These are phyloP conservation scores for Ceratocystis albifundus DNA, from an alignment of 2,329 filamentous ascomycete genomes.

Conservation along the genomic window DNA sequence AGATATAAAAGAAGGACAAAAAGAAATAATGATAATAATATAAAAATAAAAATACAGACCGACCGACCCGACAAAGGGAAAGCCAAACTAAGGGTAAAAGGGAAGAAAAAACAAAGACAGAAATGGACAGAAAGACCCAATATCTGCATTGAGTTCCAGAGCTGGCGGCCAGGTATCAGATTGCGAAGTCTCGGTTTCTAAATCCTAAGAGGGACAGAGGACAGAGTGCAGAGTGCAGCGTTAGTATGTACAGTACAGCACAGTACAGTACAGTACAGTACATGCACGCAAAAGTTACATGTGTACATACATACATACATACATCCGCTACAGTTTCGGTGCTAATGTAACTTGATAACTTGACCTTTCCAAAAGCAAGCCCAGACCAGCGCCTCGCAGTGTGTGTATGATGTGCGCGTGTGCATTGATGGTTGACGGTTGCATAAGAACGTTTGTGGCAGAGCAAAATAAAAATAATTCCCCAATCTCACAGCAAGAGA, in stretches of 20 bases:
- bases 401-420: background rate
- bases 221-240: no score
- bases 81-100: no score
- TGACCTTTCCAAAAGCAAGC: no score
- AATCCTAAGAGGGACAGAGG: background rate
- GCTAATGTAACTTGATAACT: no score
- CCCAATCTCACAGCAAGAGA: background rate
- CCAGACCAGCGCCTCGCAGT: background rate
- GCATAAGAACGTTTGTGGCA: background rate
- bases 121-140: background rate
- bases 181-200: background rate
- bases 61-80: no score
- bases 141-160: background rate
- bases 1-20: background rate
- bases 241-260: background rate
- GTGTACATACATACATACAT: no score
- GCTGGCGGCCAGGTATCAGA: background rate
- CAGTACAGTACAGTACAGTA: background rate
- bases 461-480: background rate
- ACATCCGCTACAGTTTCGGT: no score
- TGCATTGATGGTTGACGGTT: background rate
- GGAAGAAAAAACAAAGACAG: background rate
- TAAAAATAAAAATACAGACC: no score
- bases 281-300: no score
- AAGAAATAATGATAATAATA: no score